A percentile compares a stretch with the other conserved stretches of the same genome.
Evolutionary conservation across 768 basidiomycete species (phyloP).

Genomic region (Sporobolomyces pararoseus): DNA sequence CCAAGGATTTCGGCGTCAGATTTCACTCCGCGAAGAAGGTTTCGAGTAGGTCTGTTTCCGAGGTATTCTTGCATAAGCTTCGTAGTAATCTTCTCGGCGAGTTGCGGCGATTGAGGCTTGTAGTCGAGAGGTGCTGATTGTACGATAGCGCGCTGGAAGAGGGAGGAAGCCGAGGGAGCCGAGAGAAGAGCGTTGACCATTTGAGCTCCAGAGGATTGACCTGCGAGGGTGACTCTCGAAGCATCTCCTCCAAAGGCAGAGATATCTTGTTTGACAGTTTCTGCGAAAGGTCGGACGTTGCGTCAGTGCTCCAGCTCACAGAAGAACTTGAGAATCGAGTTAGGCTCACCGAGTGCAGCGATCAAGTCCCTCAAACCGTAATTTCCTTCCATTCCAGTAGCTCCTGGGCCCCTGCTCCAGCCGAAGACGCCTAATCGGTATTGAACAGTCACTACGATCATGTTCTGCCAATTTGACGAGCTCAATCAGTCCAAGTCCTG

Average conservation of each 20-base stretch:
- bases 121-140: slow-evolving; percentile 76
- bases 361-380: slow-evolving; percentile 68
- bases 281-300: slow-evolving; percentile 36
- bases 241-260: slow-evolving; percentile 66
- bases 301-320: background rate
- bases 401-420: slow-evolving; percentile 41
- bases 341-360: slow-evolving; percentile 50
- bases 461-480: slow-evolving; percentile 54
- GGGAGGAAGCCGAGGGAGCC: slow-evolving; percentile 62
- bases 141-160: slow-evolving; percentile 73
- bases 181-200: slow-evolving; percentile 75
- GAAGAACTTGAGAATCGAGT: background rate
- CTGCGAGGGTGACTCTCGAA: slow-evolving; percentile 53
- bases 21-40: no score
- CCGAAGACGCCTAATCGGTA: slow-evolving; percentile 75
- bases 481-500: background rate
- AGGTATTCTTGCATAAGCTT: slow-evolving; percentile 53
- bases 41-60: slow-evolving; percentile 42
- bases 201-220: slow-evolving; percentile 53
- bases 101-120: slow-evolving; percentile 36
- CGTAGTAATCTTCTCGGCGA: slow-evolving; percentile 16
- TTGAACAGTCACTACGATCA: slow-evolving; percentile 76
- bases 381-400: slow-evolving; percentile 54
- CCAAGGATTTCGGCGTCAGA: slow-evolving; percentile 57
- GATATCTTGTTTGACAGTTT: slow-evolving; percentile 64